phyloP scores from a whole-genome alignment of 495 filamentous ascomycete species.

The Aspergillus kassunensis region DNA sequence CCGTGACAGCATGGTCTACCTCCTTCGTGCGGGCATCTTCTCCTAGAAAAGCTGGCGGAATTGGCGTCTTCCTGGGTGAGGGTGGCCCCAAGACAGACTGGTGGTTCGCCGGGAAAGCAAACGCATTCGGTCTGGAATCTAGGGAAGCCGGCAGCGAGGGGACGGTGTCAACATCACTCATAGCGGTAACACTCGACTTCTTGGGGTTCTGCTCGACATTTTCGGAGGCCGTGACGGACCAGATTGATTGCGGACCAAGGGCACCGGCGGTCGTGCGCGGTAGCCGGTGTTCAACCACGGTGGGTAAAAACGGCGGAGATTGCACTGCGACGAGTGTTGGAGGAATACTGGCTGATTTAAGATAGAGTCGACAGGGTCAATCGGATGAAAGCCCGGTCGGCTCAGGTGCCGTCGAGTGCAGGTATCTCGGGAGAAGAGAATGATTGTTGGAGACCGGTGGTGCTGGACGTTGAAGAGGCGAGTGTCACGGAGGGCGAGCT shows the following conservation, averaged over 20 bases:
- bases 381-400: not conserved
- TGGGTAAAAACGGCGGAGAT: conserved; percentile 1
- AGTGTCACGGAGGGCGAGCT: not conserved
- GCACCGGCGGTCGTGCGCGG: conserved; percentile 39
- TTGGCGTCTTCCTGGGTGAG: conserved; percentile 23
- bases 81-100: conserved; percentile 23
- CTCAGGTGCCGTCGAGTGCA: not conserved
- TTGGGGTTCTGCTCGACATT: conserved; percentile 47
- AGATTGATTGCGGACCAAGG: conserved; percentile 29
- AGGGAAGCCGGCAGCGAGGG: conserved; percentile 41
- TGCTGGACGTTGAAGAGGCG: not conserved
- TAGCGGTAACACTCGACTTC: conserved; percentile 46
- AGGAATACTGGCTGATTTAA: not conserved
- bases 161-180: conserved; percentile 49
- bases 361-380: not conserved
- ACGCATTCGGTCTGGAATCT: conserved; percentile 36
- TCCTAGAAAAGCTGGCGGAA: conserved; percentile 19
- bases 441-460: too few species aligned
- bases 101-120: conserved; percentile 35
- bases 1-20: conserved; percentile 25
- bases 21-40: conserved; percentile 22
- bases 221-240: conserved; percentile 42
- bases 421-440: not conserved
- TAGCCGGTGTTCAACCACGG: conserved; percentile 34
- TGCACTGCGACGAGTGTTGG: not conserved